Evolutionary conservation across 208 protist genomes (phyloP).

Genomic region (Leishmania arabica): DNA sequence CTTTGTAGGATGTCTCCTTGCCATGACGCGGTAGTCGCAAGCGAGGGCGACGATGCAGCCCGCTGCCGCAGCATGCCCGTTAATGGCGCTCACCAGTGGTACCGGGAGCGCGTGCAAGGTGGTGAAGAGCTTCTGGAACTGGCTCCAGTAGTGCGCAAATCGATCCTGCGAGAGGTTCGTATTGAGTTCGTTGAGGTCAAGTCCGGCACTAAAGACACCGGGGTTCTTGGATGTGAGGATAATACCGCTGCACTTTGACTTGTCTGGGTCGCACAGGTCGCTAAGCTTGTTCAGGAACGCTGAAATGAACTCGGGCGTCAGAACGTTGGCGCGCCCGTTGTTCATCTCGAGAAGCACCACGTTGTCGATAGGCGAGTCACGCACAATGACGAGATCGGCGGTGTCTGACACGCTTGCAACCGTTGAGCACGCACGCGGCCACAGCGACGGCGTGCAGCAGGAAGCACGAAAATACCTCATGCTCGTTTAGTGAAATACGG

Average conservation of each 20-base stretch:
- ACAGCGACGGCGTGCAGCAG: background rate
- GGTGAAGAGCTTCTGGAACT: slow-evolving; percentile 73
- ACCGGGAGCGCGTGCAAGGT: slow-evolving; percentile 73
- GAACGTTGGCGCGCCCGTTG: slow-evolving; percentile 44
- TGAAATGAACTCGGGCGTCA: slow-evolving; percentile 46
- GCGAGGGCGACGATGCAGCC: slow-evolving; percentile 74
- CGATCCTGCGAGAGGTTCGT: slow-evolving; percentile 31
- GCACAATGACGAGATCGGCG: slow-evolving; percentile 29
- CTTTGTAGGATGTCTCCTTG: slow-evolving; percentile 23
- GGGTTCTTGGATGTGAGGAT: slow-evolving; percentile 61
- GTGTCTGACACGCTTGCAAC: background rate
- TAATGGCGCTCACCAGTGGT: slow-evolving; percentile 70
- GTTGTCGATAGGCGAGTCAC: slow-evolving; percentile 49
- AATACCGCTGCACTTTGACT: slow-evolving; percentile 48
- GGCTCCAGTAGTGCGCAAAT: slow-evolving; percentile 66
- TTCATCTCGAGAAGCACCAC: slow-evolving; percentile 68
- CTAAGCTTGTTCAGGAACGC: slow-evolving; percentile 47
- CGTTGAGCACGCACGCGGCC: slow-evolving; percentile 1
- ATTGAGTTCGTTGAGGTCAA: slow-evolving; percentile 58
- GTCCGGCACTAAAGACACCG: slow-evolving; percentile 60
- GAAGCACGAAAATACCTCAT: background rate
- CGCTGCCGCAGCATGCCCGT: slow-evolving; percentile 61
- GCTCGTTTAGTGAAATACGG: background rate
- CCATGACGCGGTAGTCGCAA: slow-evolving; percentile 85
- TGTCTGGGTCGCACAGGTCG: slow-evolving; percentile 59